Evolutionary conservation across 345 rosid genomes (phyloP).

Genomic region (Syzygium aqueum): DNA sequence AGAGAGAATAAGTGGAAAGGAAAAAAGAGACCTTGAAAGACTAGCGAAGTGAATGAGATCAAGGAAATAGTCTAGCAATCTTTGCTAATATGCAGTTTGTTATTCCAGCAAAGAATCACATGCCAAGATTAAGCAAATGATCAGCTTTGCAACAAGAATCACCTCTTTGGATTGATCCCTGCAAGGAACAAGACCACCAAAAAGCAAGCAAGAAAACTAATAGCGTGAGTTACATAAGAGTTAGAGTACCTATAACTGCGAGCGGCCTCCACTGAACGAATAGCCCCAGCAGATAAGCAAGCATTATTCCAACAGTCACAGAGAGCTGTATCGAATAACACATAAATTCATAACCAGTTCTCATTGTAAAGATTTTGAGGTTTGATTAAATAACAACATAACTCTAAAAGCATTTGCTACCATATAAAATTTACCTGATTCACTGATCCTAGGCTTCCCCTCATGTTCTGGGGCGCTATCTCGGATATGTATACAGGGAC

Average conservation of each 20-base stretch:
- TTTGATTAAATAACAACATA: background rate
- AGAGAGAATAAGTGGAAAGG: background rate
- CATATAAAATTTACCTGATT: slow-evolving; percentile 21
- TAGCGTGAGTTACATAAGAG: background rate
- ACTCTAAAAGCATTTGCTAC: background rate
- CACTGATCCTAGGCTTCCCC: slow-evolving; percentile 39
- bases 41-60: too few species aligned
- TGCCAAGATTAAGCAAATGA: background rate
- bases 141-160: background rate
- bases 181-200: background rate
- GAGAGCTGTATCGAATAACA: slow-evolving; percentile 47
- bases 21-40: background rate
- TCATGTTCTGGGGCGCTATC: slow-evolving; percentile 43
- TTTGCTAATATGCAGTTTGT: background rate
- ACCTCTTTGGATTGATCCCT: background rate
- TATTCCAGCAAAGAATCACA: background rate
- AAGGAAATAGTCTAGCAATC: background rate
- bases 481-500: slow-evolving; percentile 36
- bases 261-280: slow-evolving; percentile 85
- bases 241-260: slow-evolving; percentile 72
- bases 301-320: slow-evolving; percentile 89
- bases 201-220: background rate
- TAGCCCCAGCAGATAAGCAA: slow-evolving; percentile 84
- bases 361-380: background rate
- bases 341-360: background rate